phyloP scores from a whole-genome alignment of 805 yeast species.

The Lipomyces yamadae region DNA sequence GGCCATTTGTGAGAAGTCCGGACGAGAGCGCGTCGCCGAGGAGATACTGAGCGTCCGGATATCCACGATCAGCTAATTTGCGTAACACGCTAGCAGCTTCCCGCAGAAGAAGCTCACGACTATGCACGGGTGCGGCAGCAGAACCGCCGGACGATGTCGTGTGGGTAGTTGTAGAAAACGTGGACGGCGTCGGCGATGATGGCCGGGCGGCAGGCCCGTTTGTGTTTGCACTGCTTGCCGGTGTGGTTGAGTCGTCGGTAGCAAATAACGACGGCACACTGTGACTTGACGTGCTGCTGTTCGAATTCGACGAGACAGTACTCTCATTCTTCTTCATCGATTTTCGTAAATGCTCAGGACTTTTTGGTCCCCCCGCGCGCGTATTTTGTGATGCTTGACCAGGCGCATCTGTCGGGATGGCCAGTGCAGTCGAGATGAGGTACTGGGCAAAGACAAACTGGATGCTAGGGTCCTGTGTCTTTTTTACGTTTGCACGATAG shows the following conservation, averaged over 20 bases:
- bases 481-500: conserved; percentile 83
- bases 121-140: conserved; percentile 12
- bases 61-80: conserved; percentile 76
- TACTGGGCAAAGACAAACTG: conserved; percentile 90
- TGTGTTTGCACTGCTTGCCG: background rate
- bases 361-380: background rate
- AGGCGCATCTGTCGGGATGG: conserved; percentile 21
- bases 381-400: background rate
- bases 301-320: conserved; percentile 14
- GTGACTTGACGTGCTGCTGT: conserved; percentile 12
- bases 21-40: conserved; percentile 88
- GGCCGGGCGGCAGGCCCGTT: conserved; percentile 7
- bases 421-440: conserved; percentile 80
- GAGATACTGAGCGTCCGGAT: conserved; percentile 87
- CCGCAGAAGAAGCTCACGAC: conserved; percentile 60
- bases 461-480: conserved; percentile 82
- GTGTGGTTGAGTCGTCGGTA: conserved; percentile 12
- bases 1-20: conserved; percentile 73
- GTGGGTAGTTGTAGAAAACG: conserved; percentile 2
- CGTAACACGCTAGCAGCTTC: conserved; percentile 77
- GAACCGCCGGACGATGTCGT: conserved; percentile 12
- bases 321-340: conserved; percentile 15
- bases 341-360: background rate
- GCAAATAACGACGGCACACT: conserved; percentile 20
- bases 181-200: conserved; percentile 14